Conservation (phyloP, 2,329 filamentous ascomycete species). For the Diaporthe helianthi region DNA sequence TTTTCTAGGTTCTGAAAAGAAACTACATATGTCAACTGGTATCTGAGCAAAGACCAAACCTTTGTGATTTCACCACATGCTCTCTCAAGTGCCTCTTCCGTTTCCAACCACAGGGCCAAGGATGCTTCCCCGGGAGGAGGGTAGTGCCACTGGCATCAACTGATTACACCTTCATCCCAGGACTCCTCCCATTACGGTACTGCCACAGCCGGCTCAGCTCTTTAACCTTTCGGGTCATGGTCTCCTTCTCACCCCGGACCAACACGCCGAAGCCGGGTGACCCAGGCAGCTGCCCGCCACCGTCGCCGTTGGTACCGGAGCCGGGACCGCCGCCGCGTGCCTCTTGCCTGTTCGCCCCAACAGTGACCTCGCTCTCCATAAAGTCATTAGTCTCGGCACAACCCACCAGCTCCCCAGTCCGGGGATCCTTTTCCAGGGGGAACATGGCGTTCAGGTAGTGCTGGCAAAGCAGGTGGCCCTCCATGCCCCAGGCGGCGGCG, state of each 20-base stretch:
- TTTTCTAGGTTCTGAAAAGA: not conserved
- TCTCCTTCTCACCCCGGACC: slow-evolving; percentile 43
- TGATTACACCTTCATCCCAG: slow-evolving; percentile 50
- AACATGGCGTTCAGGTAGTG: slow-evolving; percentile 70
- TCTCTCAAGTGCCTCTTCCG: no score
- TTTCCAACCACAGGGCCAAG: not conserved
- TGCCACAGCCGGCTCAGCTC: slow-evolving; percentile 68
- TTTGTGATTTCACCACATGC: no score
- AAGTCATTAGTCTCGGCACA: slow-evolving; percentile 55
- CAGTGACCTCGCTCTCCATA: slow-evolving; percentile 63
- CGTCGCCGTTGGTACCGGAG: slow-evolving; percentile 22
- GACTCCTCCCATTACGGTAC: slow-evolving; percentile 66
- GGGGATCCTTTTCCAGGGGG: slow-evolving; percentile 53
- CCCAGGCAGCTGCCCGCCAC: slow-evolving; percentile 32
- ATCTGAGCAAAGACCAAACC: no score
- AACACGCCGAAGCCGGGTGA: slow-evolving; percentile 38
- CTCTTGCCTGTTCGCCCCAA: slow-evolving; percentile 51
- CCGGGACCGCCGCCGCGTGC: slow-evolving; percentile 37
- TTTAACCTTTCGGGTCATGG: slow-evolving; percentile 51
- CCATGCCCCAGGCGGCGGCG: slow-evolving; percentile 47
- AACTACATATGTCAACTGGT: no score
- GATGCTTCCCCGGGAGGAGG: not conserved
- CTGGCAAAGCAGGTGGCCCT: slow-evolving; percentile 66
- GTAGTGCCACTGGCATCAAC: slow-evolving; percentile 38
- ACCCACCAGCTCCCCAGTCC: slow-evolving; percentile 50